Base-by-base conservation (phyloP, 352 stramenopile genomes). In the Globisporangium parvum region DNA sequence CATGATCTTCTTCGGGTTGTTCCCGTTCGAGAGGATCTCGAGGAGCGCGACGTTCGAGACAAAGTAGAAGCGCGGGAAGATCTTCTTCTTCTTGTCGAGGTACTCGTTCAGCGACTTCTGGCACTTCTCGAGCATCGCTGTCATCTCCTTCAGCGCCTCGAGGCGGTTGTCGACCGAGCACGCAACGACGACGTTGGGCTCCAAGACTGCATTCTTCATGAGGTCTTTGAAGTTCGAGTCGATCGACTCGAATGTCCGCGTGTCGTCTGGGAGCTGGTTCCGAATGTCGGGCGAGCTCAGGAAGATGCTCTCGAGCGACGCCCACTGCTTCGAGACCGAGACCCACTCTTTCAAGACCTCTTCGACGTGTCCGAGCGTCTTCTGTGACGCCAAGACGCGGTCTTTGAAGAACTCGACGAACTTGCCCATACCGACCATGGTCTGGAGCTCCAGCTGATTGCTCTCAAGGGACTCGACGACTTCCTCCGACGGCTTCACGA, bases 1-100 rank as follows among this genome's bases (percentile, higher is more conserved):
- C 87, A 98, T 97, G 71, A 99, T 98, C 70, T 98, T 98, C 60
- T 96, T 96, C 2, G 96, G 96, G 59, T 98, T 98, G 62, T 95
- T 95, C 44, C 85, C 85, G n/a, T 95, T 95, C 9, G 77, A 92
- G 2, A 95, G 56, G 48, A 95, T 95, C 61, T 95, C 85, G 15
- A 95, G 65, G 47, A 95, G 65, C 41, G 85, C 83, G 18, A 93
- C 84, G 42, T 93, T 95, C 54, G 85, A 95, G 17, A 95, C 85
- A 51, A 95, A 95, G 65, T 95, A 95, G 59, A 95, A 95, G 0
- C 85, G 81, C n/a, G 85, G 85, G 69, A 93, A 95, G 54, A 93
- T 93, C 53, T 95, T 95, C 62, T 95, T 95, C 69, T 95, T 95
- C 73, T 93, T 95, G 85, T 95, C 85, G 26, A 95, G 66, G 57